phyloP scores from a whole-genome alignment of 2,329 filamentous ascomycete species.

The Neoscytalidium dimidiatum region DNA sequence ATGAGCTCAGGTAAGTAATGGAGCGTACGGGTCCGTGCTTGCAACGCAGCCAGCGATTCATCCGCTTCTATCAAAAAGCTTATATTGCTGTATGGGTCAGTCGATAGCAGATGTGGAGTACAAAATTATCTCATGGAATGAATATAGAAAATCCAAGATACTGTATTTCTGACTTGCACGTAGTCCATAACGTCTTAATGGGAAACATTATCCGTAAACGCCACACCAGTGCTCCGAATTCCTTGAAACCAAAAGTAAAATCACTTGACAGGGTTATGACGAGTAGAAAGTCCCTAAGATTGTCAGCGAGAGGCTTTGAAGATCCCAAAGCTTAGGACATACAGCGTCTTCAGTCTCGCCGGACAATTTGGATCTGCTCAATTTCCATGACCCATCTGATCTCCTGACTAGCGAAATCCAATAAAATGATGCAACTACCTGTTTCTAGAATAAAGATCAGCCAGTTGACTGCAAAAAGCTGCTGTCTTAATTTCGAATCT shows the following conservation, averaged over 20 bases:
- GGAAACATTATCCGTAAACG: no score
- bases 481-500: background rate
- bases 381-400: background rate
- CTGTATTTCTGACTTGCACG: no score
- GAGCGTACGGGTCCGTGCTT: no score
- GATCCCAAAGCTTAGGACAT: background rate
- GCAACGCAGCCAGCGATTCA: no score
- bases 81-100: no score
- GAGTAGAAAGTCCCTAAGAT: background rate
- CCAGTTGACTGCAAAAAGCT: background rate
- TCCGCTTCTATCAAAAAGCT: no score
- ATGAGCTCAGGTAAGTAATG: no score
- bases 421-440: background rate
- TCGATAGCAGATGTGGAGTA: no score
- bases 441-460: background rate
- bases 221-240: background rate
- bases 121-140: no score
- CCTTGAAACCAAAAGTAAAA: background rate
- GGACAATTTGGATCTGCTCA: background rate
- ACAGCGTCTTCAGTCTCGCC: background rate
- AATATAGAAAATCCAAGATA: no score
- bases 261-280: background rate
- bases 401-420: background rate
- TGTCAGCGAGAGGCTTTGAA: no score
- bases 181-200: no score